Evolutionary conservation across 2,329 filamentous ascomycete genomes (phyloP).

Genomic region (Chrysoporthe puriensis): DNA sequence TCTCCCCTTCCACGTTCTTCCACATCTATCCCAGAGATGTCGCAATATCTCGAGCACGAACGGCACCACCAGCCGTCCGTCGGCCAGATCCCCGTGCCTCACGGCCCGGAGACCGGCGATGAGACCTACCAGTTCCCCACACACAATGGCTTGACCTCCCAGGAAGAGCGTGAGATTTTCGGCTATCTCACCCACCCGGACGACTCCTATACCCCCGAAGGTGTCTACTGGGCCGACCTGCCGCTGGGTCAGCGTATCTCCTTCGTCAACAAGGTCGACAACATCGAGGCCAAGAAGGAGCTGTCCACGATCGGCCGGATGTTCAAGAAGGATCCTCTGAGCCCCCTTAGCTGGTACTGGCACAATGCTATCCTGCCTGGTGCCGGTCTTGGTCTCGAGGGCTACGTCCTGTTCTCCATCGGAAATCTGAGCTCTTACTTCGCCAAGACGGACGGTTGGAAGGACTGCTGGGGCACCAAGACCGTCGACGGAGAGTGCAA

Average conservation of each 20-base stretch:
- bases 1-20: slow-evolving; percentile 2
- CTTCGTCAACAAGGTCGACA: slow-evolving; percentile 78
- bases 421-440: slow-evolving; percentile 89
- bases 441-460: slow-evolving; percentile 64
- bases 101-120: slow-evolving; percentile 53
- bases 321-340: slow-evolving; percentile 85
- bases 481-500: slow-evolving; percentile 64
- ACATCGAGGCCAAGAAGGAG: slow-evolving; percentile 70
- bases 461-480: slow-evolving; percentile 71
- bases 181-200: slow-evolving; percentile 82
- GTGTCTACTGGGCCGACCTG: slow-evolving; percentile 92
- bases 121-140: slow-evolving; percentile 53
- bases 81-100: slow-evolving; percentile 60
- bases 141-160: slow-evolving; percentile 41
- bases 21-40: slow-evolving; percentile 36
- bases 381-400: slow-evolving; percentile 89
- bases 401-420: slow-evolving; percentile 96
- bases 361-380: slow-evolving; percentile 90
- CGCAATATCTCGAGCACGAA: slow-evolving; percentile 44
- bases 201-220: slow-evolving; percentile 81
- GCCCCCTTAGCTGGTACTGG: slow-evolving; percentile 84
- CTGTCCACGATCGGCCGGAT: slow-evolving; percentile 70
- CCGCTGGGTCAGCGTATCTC: slow-evolving; percentile 68
- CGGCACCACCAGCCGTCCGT: slow-evolving; percentile 46
- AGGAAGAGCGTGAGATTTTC: slow-evolving; percentile 66